These are phyloP conservation scores for Lunasporangiospora selenospora DNA, from an alignment of 192 early-diverging fungal species.

Conservation along the genomic window DNA sequence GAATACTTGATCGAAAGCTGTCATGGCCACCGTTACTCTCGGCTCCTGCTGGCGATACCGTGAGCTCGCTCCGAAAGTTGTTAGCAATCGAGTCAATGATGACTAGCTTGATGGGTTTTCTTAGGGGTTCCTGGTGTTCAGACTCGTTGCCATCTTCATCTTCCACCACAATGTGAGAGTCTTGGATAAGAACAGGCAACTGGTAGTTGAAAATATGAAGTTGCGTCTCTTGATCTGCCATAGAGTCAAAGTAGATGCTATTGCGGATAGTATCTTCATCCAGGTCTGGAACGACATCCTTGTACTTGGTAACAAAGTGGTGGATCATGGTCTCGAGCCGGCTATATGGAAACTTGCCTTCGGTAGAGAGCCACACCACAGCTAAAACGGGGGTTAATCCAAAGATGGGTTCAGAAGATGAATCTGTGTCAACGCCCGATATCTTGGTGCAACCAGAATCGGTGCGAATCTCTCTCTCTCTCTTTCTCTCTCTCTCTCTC, in stretches of 20 bases:
- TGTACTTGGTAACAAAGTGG: constrained; percentile 26
- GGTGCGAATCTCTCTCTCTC: no score
- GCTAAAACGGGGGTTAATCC: constrained; percentile 15
- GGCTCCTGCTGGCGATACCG: background rate
- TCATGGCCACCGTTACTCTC: constrained; percentile 11
- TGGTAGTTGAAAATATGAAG: constrained; percentile 77
- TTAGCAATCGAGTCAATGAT: constrained; percentile 90
- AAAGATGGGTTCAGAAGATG: background rate
- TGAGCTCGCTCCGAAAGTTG: constrained; percentile 65
- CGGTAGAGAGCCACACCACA: constrained; percentile 75
- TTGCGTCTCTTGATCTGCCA: constrained; percentile 74
- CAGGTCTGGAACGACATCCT: constrained; percentile 19
- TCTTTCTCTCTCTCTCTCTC: no score
- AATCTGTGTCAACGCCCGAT: no score
- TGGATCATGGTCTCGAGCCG: constrained; percentile 61
- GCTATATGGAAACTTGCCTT: constrained; percentile 70
- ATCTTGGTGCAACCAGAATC: no score
- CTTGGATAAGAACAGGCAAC: constrained; percentile 62
- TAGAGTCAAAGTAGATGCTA: constrained; percentile 71
- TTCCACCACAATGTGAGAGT: constrained; percentile 7
- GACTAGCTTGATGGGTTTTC: constrained; percentile 67
- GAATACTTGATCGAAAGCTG: constrained; percentile 18
- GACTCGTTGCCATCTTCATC: background rate
- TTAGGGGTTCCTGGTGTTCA: constrained; percentile 21
- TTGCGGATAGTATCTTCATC: constrained; percentile 21